Evolutionary conservation across 2,329 filamentous ascomycete species (phyloP).

Genomic region (Seiridium unicorne): DNA sequence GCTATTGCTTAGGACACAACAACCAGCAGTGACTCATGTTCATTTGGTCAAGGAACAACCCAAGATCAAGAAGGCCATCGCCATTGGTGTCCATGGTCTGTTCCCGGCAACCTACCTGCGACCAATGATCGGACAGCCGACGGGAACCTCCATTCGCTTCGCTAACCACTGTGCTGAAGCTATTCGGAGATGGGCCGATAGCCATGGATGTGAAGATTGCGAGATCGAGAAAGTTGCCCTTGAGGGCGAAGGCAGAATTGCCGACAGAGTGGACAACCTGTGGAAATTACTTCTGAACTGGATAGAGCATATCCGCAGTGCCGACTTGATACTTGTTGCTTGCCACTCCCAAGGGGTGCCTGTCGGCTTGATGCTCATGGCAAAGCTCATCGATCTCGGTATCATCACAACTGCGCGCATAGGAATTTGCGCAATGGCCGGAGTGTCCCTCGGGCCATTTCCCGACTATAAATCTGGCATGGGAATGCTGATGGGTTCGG

Average conservation of each 20-base stretch:
- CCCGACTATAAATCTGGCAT: conserved; percentile 87
- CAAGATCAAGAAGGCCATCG: conserved; percentile 79
- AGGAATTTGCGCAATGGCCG: conserved; percentile 83
- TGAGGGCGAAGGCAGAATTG: conserved; percentile 91
- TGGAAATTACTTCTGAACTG: conserved; percentile 95
- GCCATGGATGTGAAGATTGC: conserved; percentile 68
- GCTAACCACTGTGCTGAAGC: conserved; percentile 82
- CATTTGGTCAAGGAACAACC: conserved; percentile 67
- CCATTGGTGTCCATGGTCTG: conserved; percentile 87
- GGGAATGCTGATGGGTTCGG: conserved; percentile 81
- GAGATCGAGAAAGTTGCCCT: conserved; percentile 93
- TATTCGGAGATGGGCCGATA: conserved; percentile 78
- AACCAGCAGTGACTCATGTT: conserved; percentile 66
- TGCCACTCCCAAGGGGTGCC: conserved; percentile 96
- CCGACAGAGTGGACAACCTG: conserved; percentile 83
- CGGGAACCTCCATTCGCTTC: conserved; percentile 91
- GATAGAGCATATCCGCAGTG: conserved; percentile 84
- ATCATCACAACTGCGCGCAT: conserved; percentile 75
- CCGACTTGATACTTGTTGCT: conserved; percentile 88
- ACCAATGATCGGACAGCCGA: conserved; percentile 91
- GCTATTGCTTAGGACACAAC: conserved; percentile 54
- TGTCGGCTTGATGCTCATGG: conserved; percentile 86
- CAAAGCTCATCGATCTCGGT: conserved; percentile 88
- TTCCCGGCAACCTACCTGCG: conserved; percentile 86
- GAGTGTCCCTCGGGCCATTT: conserved; percentile 91